Evolutionary conservation across 1,139 yeast species (phyloP).

Genomic region (Yamadazyma diospyri): DNA sequence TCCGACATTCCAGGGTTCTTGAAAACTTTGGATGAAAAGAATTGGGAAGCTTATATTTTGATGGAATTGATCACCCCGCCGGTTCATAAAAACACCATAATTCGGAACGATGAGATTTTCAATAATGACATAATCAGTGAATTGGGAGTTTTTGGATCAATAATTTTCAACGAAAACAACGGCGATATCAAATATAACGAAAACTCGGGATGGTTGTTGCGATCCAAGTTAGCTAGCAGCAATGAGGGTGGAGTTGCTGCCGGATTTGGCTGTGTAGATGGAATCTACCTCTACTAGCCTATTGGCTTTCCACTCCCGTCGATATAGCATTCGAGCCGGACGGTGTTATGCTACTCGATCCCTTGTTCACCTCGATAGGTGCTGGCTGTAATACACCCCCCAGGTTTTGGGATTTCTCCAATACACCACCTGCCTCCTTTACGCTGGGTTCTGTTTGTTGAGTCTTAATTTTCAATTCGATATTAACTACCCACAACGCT

Average conservation of each 20-base stretch:
- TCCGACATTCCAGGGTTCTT: conserved; percentile 77
- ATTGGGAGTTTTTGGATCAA: conserved; percentile 84
- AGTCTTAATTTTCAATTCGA: conserved; percentile 17
- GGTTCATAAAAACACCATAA: conserved; percentile 58
- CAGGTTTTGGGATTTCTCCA: no score
- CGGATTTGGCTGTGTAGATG: conserved; percentile 95
- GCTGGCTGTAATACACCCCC: no score
- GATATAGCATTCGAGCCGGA: no score
- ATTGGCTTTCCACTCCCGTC: no score
- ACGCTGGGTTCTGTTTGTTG: not conserved
- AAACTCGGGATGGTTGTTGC: conserved; percentile 76
- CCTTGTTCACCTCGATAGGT: not conserved
- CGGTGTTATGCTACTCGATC: no score
- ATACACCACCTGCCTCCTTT: no score
- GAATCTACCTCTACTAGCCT: conserved; percentile 38
- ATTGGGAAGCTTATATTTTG: conserved; percentile 88
- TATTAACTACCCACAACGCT: conserved; percentile 62
- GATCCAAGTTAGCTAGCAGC: conserved; percentile 83
- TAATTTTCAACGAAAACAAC: conserved; percentile 62
- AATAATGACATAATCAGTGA: conserved; percentile 79
- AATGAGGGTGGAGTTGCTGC: conserved; percentile 99
- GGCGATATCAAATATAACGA: conserved; percentile 60
- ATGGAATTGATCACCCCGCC: conserved; percentile 92
- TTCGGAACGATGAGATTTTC: conserved; percentile 60
- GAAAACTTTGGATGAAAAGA: conserved; percentile 53